Percentiles rank a stretch among this genome's conserved stretches.
phyloP scores from a whole-genome alignment of 179 eudicot species.

The Amaranthus tricolor region DNA sequence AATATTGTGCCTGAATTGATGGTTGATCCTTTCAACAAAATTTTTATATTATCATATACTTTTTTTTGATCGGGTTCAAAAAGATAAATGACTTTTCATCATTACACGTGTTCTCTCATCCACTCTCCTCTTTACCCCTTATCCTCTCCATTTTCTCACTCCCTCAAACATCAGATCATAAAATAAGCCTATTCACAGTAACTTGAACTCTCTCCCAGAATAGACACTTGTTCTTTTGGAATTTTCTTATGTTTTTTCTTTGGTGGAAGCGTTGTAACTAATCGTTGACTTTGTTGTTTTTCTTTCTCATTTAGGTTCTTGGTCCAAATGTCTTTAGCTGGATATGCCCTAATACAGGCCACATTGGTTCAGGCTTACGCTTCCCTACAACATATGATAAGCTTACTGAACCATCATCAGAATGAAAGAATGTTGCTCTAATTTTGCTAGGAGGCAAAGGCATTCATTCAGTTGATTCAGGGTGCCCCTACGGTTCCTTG shows the following conservation, averaged over 20 bases:
- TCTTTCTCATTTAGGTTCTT: slow-evolving; percentile 48
- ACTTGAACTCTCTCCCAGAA: not conserved
- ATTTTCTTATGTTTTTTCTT: not conserved
- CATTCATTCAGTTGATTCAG: not conserved
- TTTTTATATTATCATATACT: too few species aligned
- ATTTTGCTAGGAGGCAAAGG: slow-evolving; percentile 7
- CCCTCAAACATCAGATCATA: too few species aligned
- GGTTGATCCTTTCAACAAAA: too few species aligned
- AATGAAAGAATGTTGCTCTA: slow-evolving; percentile 25
- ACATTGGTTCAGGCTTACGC: slow-evolving; percentile 79
- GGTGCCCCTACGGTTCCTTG: not conserved
- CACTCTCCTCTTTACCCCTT: too few species aligned
- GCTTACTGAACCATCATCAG: slow-evolving; percentile 29
- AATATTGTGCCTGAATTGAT: too few species aligned
- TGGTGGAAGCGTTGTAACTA: not conserved
- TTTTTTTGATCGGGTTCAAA: too few species aligned
- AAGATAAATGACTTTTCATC: too few species aligned
- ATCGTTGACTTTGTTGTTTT: slow-evolving; percentile 18
- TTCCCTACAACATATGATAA: slow-evolving; percentile 66
- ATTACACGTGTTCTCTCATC: too few species aligned
- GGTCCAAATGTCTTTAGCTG: slow-evolving; percentile 79
- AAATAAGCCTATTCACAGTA: too few species aligned
- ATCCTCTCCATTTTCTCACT: too few species aligned
- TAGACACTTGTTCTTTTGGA: not conserved
- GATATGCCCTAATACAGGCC: slow-evolving; percentile 63